Percentiles rank a stretch among this genome's conserved stretches.
phyloP scores from a whole-genome alignment of 2,329 filamentous ascomycete genomes.

The Aspergillus fumigatiaffinis region DNA sequence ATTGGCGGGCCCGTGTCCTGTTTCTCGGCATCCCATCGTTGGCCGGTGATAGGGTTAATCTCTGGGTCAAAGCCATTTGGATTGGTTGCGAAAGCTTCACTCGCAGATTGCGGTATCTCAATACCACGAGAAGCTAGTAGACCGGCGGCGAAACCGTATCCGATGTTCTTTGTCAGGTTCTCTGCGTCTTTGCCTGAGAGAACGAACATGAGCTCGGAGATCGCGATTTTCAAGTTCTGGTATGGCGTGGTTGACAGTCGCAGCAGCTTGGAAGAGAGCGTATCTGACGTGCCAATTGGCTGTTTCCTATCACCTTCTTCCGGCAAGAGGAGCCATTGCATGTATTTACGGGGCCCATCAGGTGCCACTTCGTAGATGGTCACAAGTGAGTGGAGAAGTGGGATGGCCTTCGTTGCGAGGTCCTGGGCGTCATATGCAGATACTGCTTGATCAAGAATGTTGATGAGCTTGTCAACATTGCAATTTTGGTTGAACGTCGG shows the following conservation, averaged over 20 bases:
- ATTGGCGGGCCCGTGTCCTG: constrained; percentile 63
- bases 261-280: constrained; percentile 71
- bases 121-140: constrained; percentile 85
- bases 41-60: constrained; percentile 84
- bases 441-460: constrained; percentile 65
- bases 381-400: constrained; percentile 70
- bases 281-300: constrained; percentile 71
- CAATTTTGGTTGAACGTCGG: constrained; percentile 58
- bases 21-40: constrained; percentile 67
- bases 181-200: constrained; percentile 76
- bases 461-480: constrained; percentile 63
- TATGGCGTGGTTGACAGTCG: constrained; percentile 72
- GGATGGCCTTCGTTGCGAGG: constrained; percentile 67
- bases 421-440: constrained; percentile 61
- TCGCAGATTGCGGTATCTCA: constrained; percentile 64
- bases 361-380: constrained; percentile 68
- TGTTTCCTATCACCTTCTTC: constrained; percentile 69
- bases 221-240: constrained; percentile 67
- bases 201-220: constrained; percentile 79
- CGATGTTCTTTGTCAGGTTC: constrained; percentile 83
- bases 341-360: constrained; percentile 55
- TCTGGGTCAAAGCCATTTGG: constrained; percentile 18
- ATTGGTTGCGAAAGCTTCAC: constrained; percentile 50
- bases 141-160: constrained; percentile 89
- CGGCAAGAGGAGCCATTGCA: constrained; percentile 69